Conservation (phyloP, 768 basidiomycete species). For the Lactarius psammicola region DNA sequence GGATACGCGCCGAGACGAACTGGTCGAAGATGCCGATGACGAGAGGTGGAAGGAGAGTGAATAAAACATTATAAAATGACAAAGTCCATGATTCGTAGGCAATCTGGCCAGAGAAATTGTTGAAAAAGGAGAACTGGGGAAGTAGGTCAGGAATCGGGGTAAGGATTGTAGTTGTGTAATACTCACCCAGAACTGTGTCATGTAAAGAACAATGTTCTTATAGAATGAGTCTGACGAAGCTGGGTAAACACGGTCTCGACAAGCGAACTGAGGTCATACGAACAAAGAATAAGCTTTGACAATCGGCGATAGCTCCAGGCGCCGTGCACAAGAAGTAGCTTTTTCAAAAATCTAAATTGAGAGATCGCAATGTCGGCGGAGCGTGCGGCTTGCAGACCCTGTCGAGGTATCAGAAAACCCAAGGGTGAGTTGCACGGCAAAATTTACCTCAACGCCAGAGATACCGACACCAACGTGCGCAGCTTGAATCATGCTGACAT, state of each 20-base stretch:
- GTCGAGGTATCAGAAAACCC: background rate
- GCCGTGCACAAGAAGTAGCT: constrained; percentile 92
- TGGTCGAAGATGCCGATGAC: constrained; percentile 99
- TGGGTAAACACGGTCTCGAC: constrained; percentile 17
- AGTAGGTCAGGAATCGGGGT: constrained; percentile 6
- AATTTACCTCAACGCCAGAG: constrained; percentile 85
- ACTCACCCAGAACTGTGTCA: constrained; percentile 97
- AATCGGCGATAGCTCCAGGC: constrained; percentile 97
- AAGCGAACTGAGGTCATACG: constrained; percentile 35
- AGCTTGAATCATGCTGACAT: constrained; percentile 99
- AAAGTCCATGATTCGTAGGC: constrained; percentile 99
- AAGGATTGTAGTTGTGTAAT: constrained; percentile 20
- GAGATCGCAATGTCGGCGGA: constrained; percentile 98
- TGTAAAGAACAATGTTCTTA: constrained; percentile 97
- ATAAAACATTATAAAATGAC: constrained; percentile 94
- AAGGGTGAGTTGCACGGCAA: background rate
- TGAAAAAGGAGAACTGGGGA: constrained; percentile 94
- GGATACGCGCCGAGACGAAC: constrained; percentile 93
- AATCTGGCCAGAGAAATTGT: constrained; percentile 99
- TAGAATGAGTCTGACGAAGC: constrained; percentile 82
- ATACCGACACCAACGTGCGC: constrained; percentile 98
- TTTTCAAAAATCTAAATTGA: constrained; percentile 94
- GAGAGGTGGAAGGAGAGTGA: constrained; percentile 92
- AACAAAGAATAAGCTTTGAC: constrained; percentile 94
- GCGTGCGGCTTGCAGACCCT: constrained; percentile 97